Percentiles rank a stretch among this genome's conserved stretches.
Evolutionary conservation across 441 rosid species (phyloP).

Genomic region (Gossypium davidsonii): DNA sequence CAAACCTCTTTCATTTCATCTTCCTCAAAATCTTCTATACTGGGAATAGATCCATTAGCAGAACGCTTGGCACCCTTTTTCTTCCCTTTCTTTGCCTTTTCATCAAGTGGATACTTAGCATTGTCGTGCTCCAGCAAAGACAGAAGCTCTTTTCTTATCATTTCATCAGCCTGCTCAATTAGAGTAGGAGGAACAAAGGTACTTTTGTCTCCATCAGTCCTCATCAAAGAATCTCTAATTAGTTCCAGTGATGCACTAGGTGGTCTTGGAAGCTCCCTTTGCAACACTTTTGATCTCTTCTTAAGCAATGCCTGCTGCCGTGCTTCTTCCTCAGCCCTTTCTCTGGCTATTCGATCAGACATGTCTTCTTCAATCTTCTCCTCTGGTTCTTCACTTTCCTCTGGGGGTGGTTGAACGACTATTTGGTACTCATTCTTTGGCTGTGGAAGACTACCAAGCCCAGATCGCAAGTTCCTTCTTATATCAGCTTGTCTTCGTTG

Average conservation of each 20-base stretch:
- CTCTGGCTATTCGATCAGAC: constrained; percentile 88
- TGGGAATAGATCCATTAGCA: constrained; percentile 47
- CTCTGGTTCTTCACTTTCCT: constrained; percentile 76
- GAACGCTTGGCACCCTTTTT: constrained; percentile 69
- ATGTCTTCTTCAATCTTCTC: constrained; percentile 97
- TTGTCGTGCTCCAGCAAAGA: constrained; percentile 79
- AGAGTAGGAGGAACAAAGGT: constrained; percentile 84
- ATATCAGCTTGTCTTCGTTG: constrained; percentile 69
- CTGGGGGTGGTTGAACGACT: constrained; percentile 65
- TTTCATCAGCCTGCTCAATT: constrained; percentile 85
- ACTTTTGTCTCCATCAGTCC: constrained; percentile 83
- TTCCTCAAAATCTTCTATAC: constrained; percentile 75
- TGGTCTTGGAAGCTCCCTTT: constrained; percentile 94
- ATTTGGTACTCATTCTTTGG: constrained; percentile 92
- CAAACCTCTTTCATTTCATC: constrained; percentile 67
- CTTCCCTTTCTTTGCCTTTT: constrained; percentile 53
- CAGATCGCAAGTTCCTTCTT: constrained; percentile 68
- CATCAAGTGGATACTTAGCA: constrained; percentile 94
- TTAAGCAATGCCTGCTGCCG: constrained; percentile 70
- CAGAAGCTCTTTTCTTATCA: constrained; percentile 72
- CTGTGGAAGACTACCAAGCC: constrained; percentile 76
- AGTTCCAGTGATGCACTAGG: constrained; percentile 81
- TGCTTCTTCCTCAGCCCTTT: constrained; percentile 91
- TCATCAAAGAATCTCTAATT: constrained; percentile 69
- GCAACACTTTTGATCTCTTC: constrained; percentile 96